Base-by-base conservation (phyloP, 208 protist genomes). In the Crithidia acanthocephali region DNA sequence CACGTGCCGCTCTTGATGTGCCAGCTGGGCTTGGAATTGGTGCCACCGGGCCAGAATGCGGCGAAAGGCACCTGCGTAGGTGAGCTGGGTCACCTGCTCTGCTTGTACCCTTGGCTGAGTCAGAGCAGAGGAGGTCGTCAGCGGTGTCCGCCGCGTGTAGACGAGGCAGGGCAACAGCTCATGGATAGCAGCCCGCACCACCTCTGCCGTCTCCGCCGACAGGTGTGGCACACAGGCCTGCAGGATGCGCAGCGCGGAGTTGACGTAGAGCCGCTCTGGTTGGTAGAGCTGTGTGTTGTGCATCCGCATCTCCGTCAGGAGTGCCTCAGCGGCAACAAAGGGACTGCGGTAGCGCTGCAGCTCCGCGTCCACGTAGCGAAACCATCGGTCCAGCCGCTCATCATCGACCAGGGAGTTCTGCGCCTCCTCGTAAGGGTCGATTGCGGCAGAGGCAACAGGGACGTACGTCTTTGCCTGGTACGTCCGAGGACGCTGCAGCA, bases 251-350 rank as follows among this genome's bases (percentile, higher is more conserved):
- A 97, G 75, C 16, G 84, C 83, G 11, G 88, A 88, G 37, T 80
- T 82, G n/a, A 95, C 58, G 51, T 89, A 91, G 33, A 97, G 78
- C 20, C 83, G 73, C 40, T 92, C 81, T 7, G 77, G 80, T 30
- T 80, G 72, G 42, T 74, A 59, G 27, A 90, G 27, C 27, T 61
- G 45, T 5, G 58, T 48, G 22, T 72, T 75, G 68, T 79, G 81
- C 63, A 80, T 79, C 22, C 86, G 73, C 75, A 95, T 63, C 58
- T 94, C 78, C 27, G 67, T 75, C 59, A 94, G 67, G 11, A 97
- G 67, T 15, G 88, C 81, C 61, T 97, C 92, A 11, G 92, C 87
- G 25, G 92, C 92, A 4, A 97, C 72, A 59, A 97, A 94, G 16
- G 90, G 90, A 52, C 92, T 97, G 37, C 82, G 80, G 62, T 93